phyloP scores from a whole-genome alignment of 2,329 filamentous ascomycete species.

The Cordyceps cicadae region DNA sequence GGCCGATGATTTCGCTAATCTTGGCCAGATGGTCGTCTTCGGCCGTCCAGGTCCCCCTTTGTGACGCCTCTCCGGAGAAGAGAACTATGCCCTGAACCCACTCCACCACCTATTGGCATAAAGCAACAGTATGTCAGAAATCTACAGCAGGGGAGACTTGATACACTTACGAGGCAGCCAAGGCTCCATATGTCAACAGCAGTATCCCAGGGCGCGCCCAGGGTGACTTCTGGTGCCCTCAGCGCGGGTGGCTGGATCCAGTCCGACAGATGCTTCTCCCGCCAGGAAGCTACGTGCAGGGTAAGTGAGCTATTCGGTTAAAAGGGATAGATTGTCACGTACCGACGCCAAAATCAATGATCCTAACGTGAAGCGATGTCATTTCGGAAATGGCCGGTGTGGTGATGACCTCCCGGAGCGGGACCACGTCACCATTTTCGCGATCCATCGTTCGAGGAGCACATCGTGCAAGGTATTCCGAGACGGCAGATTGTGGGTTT shows the following conservation, averaged over 20 bases:
- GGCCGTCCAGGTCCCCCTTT: background rate
- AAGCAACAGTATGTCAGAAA: too few relatives aligned
- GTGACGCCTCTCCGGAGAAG: background rate
- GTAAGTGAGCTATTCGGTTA: too few relatives aligned
- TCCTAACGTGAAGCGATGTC: background rate
- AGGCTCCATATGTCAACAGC: slow-evolving; percentile 19
- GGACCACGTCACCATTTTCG: background rate
- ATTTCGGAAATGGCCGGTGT: slow-evolving; percentile 6
- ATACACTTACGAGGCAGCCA: slow-evolving; percentile 11
- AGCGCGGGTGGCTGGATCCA: slow-evolving; percentile 18
- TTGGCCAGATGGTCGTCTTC: slow-evolving; percentile 2
- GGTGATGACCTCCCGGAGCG: slow-evolving; percentile 1
- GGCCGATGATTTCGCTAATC: background rate
- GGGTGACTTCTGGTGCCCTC: slow-evolving; percentile 19
- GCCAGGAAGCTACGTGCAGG: slow-evolving; percentile 16
- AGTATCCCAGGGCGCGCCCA: slow-evolving; percentile 17
- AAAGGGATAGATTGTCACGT: too few relatives aligned
- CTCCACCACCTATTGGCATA: slow-evolving; percentile 4
- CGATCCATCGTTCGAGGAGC: background rate
- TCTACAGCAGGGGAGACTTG: too few relatives aligned
- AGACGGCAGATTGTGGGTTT: background rate
- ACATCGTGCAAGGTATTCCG: background rate
- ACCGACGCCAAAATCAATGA: slow-evolving; percentile 10
- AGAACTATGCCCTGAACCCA: slow-evolving; percentile 1
- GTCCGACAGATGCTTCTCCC: slow-evolving; percentile 16